A percentile compares a stretch with the other conserved stretches of the same genome.
Evolutionary conservation across 176 grass and related monocot species (phyloP).

Genomic region (Oryza nivara): DNA sequence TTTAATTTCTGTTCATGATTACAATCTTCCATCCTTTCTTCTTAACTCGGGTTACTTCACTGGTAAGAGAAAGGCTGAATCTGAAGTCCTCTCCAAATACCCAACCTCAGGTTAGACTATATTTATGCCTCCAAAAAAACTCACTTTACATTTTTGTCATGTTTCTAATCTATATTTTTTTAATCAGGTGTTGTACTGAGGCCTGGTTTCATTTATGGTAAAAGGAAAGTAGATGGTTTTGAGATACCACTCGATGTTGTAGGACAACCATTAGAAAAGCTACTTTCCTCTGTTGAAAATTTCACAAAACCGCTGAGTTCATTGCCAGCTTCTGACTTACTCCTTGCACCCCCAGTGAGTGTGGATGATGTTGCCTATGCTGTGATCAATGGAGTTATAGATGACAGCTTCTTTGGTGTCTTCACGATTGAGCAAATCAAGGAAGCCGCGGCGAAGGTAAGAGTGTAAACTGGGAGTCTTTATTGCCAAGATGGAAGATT

Average conservation of each 20-base stretch:
- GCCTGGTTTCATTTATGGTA: slow-evolving; percentile 96
- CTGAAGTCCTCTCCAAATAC: slow-evolving; percentile 95
- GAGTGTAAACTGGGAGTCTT: slow-evolving; percentile 30
- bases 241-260: slow-evolving; percentile 77
- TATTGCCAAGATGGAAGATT: neutral
- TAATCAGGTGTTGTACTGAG: slow-evolving; percentile 76
- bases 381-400: slow-evolving; percentile 62
- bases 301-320: slow-evolving; percentile 80
- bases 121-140: neutral
- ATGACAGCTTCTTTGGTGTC: slow-evolving; percentile 81
- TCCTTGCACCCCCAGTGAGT: slow-evolving; percentile 73
- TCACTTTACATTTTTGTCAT: neutral
- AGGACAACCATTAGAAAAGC: slow-evolving; percentile 72
- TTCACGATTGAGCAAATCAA: slow-evolving; percentile 95
- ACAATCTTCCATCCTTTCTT: slow-evolving; percentile 88
- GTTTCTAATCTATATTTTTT: slow-evolving; percentile 1
- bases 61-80: slow-evolving; percentile 93
- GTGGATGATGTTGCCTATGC: slow-evolving; percentile 96
- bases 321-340: slow-evolving; percentile 80
- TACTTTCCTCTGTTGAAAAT: slow-evolving; percentile 69
- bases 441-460: slow-evolving; percentile 69
- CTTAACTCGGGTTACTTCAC: slow-evolving; percentile 85
- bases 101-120: slow-evolving; percentile 69
- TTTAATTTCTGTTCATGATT: slow-evolving; percentile 96
- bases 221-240: slow-evolving; percentile 85